Percentiles rank a stretch among this genome's conserved stretches.
These are phyloP conservation scores for Cantharellus cinnabarinus DNA, from an alignment of 768 basidiomycete species.

Conservation along the genomic window DNA sequence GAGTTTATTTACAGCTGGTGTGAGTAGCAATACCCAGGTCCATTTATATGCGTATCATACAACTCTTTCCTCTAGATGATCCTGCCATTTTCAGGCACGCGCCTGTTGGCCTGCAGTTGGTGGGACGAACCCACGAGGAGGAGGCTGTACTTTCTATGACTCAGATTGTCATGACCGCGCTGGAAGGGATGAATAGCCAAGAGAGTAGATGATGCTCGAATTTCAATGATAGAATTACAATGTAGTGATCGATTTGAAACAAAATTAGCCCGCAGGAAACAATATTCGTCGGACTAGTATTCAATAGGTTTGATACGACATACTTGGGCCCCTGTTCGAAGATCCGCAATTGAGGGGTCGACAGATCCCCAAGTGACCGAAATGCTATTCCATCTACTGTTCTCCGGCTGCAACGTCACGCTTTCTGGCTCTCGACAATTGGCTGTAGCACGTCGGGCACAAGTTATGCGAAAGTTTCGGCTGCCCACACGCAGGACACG, in stretches of 20 bases:
- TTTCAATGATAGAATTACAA: too few species aligned
- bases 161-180: conserved; percentile 38
- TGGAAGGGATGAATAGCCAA: not conserved
- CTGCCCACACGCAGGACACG: conserved; percentile 74
- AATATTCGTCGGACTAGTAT: too few species aligned
- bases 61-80: conserved; percentile 24
- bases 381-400: too few species aligned
- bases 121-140: conserved; percentile 53
- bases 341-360: too few species aligned
- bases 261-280: too few species aligned
- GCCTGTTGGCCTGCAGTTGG: conserved; percentile 43
- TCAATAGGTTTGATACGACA: too few species aligned
- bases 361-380: too few species aligned
- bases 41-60: not conserved
- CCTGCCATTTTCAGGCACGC: conserved; percentile 34
- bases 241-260: too few species aligned
- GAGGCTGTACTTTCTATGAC: conserved; percentile 53
- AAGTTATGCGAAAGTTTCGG: conserved; percentile 80
- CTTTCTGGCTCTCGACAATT: not conserved
- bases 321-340: too few species aligned
- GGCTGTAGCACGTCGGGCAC: conserved; percentile 53
- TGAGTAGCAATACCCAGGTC: conserved; percentile 15
- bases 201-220: too few species aligned
- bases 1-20: conserved; percentile 31
- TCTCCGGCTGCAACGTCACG: too few species aligned